Base-by-base conservation (phyloP, 2,329 filamentous ascomycete species). In the Endothia cerciana region DNA sequence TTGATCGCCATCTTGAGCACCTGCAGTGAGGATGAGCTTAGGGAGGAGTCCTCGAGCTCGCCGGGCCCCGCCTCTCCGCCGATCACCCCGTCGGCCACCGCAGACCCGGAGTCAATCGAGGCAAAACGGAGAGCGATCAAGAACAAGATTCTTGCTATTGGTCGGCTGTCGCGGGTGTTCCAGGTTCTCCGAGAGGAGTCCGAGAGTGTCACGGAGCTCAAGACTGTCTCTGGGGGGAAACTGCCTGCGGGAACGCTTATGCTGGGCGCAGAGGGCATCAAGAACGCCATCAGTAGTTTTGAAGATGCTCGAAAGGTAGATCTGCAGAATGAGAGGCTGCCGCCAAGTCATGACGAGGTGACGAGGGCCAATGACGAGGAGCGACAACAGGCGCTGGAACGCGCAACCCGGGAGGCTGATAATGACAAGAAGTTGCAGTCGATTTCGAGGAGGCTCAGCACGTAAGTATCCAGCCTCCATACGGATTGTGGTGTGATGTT, bases 91-190 rank as follows among this genome's bases (percentile, higher is more conserved):
- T 75, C 79, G 63, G 72, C 72, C 58, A 69, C 78, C 63, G 5
- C 65, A 49, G 94, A 98, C 73, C 89, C 91, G 15, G 93, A 97
- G 60, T 94, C 91, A 62, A 92, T 90, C 73, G 95, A 99, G 77
- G 94, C 91, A 83, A 98, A 97, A 85, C 88, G 95, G 74, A 90
- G 94, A 56, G 94, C 94, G 3, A 97, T 99, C 86, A 98, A 98
- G 86, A 99, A 99, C 89, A 99, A 99, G 85, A 98, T 99, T 75
- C 83, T 99, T 73, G 95, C 95, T 68, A 99, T 99, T 74, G 95
- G 95, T 38, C 92, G 95, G 72, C 85, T 99, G 70, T 98, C 95
- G 45, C 92, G 95, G 73, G 95, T 99, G 68, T 99, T 99, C 89
- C 95, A 99, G 78, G 95, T 99, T 60, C 81, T 99, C 72, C 93